These are phyloP conservation scores for Eimeria sp. DNA, from an alignment of 169 alveolate species.

Conservation along the genomic window DNA sequence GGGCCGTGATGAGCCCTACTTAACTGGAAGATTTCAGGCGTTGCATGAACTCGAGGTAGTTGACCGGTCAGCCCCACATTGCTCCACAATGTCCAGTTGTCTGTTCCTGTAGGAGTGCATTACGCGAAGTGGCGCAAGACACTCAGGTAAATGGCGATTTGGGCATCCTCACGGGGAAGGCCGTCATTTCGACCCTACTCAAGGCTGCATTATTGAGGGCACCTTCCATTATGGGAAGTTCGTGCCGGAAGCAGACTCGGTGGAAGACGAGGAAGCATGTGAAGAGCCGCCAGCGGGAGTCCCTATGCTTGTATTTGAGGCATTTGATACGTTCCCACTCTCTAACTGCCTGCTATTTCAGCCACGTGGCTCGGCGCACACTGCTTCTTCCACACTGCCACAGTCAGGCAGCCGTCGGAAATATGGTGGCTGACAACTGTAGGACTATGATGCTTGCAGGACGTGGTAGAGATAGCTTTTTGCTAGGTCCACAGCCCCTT, in stretches of 20 bases:
- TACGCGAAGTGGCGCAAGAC: conserved; percentile 72
- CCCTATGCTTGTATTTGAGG: conserved; percentile 29
- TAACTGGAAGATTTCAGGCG: background rate
- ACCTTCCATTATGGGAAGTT: conserved; percentile 52
- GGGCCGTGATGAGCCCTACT: background rate
- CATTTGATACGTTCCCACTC: conserved; percentile 42
- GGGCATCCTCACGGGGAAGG: conserved; percentile 82
- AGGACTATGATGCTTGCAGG: background rate
- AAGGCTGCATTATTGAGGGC: conserved; percentile 57
- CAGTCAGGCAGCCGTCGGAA: background rate
- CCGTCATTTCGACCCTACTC: background rate
- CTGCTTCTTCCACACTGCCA: background rate
- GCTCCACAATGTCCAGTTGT: background rate
- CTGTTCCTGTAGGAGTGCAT: conserved; percentile 71
- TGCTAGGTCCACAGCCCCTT: background rate
- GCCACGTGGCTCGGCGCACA: conserved; percentile 12
- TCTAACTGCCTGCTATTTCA: conserved; percentile 42
- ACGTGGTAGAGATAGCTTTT: background rate
- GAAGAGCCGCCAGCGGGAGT: conserved; percentile 39
- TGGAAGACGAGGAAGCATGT: conserved; percentile 18
- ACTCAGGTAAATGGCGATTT: conserved; percentile 78
- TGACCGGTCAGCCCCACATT: too few relatives aligned
- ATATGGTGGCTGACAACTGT: background rate
- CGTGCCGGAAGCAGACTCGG: conserved; percentile 14
- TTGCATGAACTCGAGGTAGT: background rate